Percentiles rank a stretch among this genome's conserved stretches.
These are phyloP conservation scores for Trichophyton equinum DNA, from an alignment of 2,329 filamentous ascomycete genomes.

Conservation along the genomic window DNA sequence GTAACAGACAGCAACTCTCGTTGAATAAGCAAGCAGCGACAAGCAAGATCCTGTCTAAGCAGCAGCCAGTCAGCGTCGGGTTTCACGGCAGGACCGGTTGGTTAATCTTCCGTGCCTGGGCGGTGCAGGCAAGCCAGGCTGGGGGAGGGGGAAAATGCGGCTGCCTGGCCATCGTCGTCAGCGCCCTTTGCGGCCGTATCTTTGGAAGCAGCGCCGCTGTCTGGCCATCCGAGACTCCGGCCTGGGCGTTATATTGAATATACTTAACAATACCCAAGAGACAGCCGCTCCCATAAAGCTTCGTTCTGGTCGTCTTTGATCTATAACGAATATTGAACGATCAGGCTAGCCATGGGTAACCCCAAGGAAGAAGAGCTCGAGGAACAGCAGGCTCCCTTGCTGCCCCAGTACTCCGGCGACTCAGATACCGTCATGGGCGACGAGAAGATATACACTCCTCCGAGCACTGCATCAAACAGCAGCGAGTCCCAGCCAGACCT, in stretches of 20 bases:
- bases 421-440: not conserved
- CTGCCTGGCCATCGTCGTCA: not conserved
- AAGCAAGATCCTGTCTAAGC: no score
- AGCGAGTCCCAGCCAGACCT: not conserved
- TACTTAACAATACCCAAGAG: not conserved
- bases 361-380: not conserved
- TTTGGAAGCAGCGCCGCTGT: no score
- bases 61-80: not conserved
- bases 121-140: not conserved
- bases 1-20: no score
- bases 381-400: not conserved
- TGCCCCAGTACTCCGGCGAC: not conserved
- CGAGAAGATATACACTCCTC: slow-evolving; percentile 5
- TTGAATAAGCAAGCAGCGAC: no score
- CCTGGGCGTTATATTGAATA: not conserved
- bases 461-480: not conserved
- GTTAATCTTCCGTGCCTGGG: not conserved
- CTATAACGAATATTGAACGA: not conserved
- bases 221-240: not conserved
- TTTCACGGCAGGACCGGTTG: not conserved
- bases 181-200: not conserved
- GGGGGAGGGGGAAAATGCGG: not conserved
- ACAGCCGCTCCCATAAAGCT: not conserved
- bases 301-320: not conserved
- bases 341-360: not conserved